Conservation (phyloP, 352 stramenopile genomes). For the Phytopythium aichiense region DNA sequence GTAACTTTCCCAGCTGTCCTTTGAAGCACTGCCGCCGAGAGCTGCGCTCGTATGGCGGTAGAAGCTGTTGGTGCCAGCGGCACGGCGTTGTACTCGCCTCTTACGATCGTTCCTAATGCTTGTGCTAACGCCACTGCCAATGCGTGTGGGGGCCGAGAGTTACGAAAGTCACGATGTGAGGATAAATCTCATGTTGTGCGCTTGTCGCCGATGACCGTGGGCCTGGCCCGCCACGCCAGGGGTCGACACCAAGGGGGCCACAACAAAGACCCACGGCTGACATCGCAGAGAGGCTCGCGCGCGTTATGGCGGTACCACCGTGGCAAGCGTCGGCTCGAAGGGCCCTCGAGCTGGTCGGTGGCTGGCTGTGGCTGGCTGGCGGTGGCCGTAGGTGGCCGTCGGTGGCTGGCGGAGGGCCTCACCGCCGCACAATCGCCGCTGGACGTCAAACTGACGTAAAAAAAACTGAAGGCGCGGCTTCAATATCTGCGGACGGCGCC, state of each 20-base stretch:
- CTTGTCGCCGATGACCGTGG: not conserved
- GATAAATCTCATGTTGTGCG: not conserved
- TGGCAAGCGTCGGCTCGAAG: not conserved
- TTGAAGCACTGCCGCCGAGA: no score
- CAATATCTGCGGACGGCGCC: not conserved
- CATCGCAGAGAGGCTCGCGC: no score
- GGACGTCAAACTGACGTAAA: not conserved
- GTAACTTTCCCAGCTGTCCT: no score
- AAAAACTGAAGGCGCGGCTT: not conserved
- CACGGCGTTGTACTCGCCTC: no score
- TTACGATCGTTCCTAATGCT: no score
- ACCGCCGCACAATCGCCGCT: not conserved
- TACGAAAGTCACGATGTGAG: no score
- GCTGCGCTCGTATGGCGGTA: no score
- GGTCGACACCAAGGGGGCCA: not conserved
- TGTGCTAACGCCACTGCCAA: no score
- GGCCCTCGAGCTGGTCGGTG: not conserved
- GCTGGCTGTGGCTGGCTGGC: not conserved
- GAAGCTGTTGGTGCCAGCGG: no score
- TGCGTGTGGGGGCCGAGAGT: no score
- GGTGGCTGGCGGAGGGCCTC: not conserved
- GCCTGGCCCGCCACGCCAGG: constrained; percentile 1
- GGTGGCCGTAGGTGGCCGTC: no score
- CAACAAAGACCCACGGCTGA: no score
- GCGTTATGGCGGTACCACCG: not conserved